Evolutionary conservation across 176 grass and related monocot species (phyloP), one percentile per base, ranked within the genome.

Genomic region (Musa troglodytarum): DNA sequence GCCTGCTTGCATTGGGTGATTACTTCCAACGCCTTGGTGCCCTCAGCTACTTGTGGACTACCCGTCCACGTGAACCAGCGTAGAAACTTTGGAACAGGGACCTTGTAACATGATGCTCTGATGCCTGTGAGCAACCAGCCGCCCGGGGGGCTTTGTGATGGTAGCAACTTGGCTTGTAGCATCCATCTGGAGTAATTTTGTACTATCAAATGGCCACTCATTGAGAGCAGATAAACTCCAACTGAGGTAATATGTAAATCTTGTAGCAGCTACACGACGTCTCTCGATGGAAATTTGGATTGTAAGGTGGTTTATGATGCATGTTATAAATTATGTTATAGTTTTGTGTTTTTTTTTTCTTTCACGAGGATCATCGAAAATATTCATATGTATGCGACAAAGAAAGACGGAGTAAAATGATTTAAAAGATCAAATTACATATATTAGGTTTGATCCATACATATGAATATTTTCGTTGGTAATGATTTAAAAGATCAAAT

Each of bases 21-120:
- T 87, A 82, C 76, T 79, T 82, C 74, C 85, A 87, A 62, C 77
- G 80, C 16, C 80, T 87, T 22, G 80, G 80, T 52, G 76, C 85
- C 49, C 68, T 87, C 70, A 87, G 80, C 65, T 82, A 80, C 2
- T 76, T 87, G 63, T 87, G 85, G 85, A 69, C 80, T 25, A 80
- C 85, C 21, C 80, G 85, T 10, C 80, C 80, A 1, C 80, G 85
- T 28, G 85, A 87, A 66, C 65, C 85, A 51, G 74, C 59, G 50
- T 87, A 22, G 22, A 22, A 78, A 50, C 67, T 76, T 23, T 65
- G 43, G 26, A 76, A 76, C 9, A 19, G 19, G 11, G 9, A 22
- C 1, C 10, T 65, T 65, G 49, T 77, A 77, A 51, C 61, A 50
- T 65, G 21, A 29, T 29, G 2, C 28, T 29, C 28, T 24, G 14